A percentile compares a stretch with the other conserved stretches of the same genome.
Evolutionary conservation across 108 stramenopile genomes (phyloP).

Genomic region (Nitzschia sp.): DNA sequence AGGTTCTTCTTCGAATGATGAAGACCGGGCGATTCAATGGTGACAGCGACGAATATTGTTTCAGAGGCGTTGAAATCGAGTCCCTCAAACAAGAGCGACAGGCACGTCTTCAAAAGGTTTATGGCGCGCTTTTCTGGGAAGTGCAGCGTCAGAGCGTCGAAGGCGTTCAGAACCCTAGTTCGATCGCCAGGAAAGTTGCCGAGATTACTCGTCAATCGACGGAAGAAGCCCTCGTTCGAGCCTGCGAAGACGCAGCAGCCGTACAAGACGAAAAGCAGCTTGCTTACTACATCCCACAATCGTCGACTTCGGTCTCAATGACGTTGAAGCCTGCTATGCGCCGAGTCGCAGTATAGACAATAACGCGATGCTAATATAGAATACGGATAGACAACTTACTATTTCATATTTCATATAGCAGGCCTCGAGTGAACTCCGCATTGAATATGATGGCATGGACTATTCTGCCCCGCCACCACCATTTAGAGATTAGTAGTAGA

Average conservation of each 20-base stretch:
- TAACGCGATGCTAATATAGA: too few species aligned
- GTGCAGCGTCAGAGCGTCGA: neutral
- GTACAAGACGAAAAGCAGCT: too few species aligned
- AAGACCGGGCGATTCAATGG: neutral
- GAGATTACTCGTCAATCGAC: neutral
- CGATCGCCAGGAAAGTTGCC: neutral
- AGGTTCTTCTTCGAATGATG: neutral
- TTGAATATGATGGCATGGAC: too few species aligned
- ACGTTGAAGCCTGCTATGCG: too few species aligned
- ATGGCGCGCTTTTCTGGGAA: neutral
- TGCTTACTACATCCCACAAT: too few species aligned
- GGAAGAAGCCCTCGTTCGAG: neutral
- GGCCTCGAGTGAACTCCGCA: too few species aligned
- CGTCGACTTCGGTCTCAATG: too few species aligned
- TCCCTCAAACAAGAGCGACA: neutral
- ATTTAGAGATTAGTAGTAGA: too few species aligned
- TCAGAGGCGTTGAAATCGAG: neutral
- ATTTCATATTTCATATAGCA: too few species aligned
- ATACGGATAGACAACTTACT: too few species aligned
- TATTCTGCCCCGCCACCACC: too few species aligned
- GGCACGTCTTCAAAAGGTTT: neutral
- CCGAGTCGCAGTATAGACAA: too few species aligned
- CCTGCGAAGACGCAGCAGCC: neutral
- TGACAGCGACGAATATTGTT: neutral
- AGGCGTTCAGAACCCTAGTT: neutral